Base-by-base conservation (phyloP, 148 eudicot genomes). In the Limonium bicolor region DNA sequence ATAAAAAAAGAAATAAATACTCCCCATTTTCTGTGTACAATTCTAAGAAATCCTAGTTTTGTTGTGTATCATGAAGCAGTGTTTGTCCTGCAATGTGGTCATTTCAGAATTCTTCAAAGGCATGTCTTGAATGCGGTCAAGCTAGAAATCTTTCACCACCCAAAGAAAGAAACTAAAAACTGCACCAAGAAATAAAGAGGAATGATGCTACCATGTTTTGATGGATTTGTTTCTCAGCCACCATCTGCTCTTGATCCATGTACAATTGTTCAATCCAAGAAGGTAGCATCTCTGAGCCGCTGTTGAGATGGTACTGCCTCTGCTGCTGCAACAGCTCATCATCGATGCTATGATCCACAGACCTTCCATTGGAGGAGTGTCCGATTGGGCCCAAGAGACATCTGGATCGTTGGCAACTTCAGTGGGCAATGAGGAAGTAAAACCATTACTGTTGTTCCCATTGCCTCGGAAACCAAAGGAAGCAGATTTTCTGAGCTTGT, bases 171-270 rank as follows among this genome's bases (percentile, higher is more conserved):
- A n/a, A n/a, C n/a, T n/a, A n/a, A n/a, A n/a, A n/a, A n/a, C n/a
- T n/a, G n/a, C n/a, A n/a, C n/a, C n/a, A n/a, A n/a, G n/a, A n/a
- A n/a, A n/a, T n/a, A n/a, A n/a, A n/a, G n/a, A n/a, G n/a, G n/a
- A n/a, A n/a, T n/a, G n/a, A n/a, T n/a, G n/a, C n/a, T n/a, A n/a
- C n/a, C n/a, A n/a, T n/a, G n/a, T n/a, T n/a, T n/a, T n/a, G n/a
- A n/a, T n/a, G n/a, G n/a, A 34, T 41, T 29, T 41, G 44, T 13
- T 23, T 45, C 19, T 73, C 40, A 41, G 88, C 85, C 29, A 54
- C 82, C 69, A 84, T 59, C 58, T 82, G 96, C 70, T 86, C 86
- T 60, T 82, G 93, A 52, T 86, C 93, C 68, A 73, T 50, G 53
- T 72, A 75, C 54, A 77, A 28, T 56, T 81, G 86, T 55, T 82